Base-by-base conservation (phyloP, 306 rosid species). In the Malus sieversii region DNA sequence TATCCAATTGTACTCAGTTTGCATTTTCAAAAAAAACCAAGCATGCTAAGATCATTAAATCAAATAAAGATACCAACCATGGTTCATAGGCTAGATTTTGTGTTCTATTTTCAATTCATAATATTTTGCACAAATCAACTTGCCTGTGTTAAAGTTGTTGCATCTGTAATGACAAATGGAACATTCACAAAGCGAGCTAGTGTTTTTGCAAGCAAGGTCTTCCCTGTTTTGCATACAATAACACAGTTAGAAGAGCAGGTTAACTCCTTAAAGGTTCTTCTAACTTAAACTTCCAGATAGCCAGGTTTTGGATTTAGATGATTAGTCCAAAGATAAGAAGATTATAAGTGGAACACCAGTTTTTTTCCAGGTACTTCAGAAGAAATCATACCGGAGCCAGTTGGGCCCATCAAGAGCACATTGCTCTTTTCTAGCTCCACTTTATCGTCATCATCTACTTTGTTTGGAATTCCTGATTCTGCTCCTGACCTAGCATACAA, bases 361-460 rank as follows among this genome's bases (percentile, higher is more conserved):
- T 67, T 79, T 67, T 79, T 70, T 73, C 61, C 74, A 59, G 53
- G 66, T 25, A 75, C 35, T 25, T 11, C 13, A 62, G 76, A 82
- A 79, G 55, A n/a, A 42, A 18, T 48, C 82, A 78, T 73, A 93
- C 98, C 98, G 62, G 98, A 94, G 64, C 98, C 98, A 57, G 98
- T 94, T 69, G 98, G 98, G 77, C 97, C 98, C 96, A 94, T 94
- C 82, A 94, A 76, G 75, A 94, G 98, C 70, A 94, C 98, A 61
- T 94, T 94, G 90, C 98, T 94, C 90, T 94, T 94, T 80, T 94
- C 98, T 66, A 94, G 87, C 84, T 94, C 97, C 45, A 94, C 98
- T 44, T 75, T 83, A 60, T 94, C 90, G 29, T 88, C 93, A 71
- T 93, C 87, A 81, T 91, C 93, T 74, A 76, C 38, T 64, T 70